Conservation (phyloP, 2,329 filamentous ascomycete species). For the Penicillium griseofulvum region DNA sequence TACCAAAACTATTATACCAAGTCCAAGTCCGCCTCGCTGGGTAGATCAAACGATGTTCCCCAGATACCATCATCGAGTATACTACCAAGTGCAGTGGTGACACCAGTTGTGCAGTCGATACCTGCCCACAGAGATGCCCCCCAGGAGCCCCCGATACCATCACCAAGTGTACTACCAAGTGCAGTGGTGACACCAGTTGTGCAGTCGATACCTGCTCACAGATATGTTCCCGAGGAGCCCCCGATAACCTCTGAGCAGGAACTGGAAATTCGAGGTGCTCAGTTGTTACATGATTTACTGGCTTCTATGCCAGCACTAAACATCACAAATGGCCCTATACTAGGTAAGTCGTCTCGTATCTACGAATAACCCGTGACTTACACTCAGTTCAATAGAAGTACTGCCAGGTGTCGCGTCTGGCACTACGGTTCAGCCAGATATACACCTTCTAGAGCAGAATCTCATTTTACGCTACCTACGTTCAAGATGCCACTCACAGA, state of each 20-base stretch:
- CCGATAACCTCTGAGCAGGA: background rate
- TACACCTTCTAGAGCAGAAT: background rate
- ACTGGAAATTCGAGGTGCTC: background rate
- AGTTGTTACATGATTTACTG: background rate
- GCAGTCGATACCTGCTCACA: background rate
- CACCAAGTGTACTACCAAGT: background rate
- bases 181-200: background rate
- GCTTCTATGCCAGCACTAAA: background rate
- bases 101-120: background rate
- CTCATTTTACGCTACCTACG: constrained; percentile 5
- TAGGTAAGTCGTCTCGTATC: background rate
- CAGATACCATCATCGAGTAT: background rate
- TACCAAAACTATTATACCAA: constrained; percentile 3
- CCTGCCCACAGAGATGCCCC: background rate
- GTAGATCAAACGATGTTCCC: background rate
- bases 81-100: background rate
- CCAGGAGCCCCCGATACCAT: background rate
- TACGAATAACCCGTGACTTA: background rate
- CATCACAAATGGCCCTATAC: background rate
- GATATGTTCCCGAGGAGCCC: background rate
- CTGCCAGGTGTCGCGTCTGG: background rate
- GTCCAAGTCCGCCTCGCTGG: background rate
- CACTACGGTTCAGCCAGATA: background rate
- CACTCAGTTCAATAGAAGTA: background rate
- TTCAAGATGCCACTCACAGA: constrained; percentile 5